Conservation (phyloP, 768 basidiomycete species). For the Royoungia palumana region DNA sequence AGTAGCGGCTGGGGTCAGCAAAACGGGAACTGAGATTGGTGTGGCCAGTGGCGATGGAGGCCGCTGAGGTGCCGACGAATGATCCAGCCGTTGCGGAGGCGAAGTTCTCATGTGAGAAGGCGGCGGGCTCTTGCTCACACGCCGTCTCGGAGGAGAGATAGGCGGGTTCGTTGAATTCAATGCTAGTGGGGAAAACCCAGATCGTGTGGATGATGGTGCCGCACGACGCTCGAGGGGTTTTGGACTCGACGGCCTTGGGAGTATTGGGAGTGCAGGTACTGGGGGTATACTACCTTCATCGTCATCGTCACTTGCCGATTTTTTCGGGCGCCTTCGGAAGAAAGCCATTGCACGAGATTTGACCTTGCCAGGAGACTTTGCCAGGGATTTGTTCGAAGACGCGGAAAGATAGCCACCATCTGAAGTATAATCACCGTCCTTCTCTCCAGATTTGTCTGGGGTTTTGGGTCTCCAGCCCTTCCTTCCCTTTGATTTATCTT, state of each 20-base stretch:
- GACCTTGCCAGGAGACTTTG: constrained; percentile 26
- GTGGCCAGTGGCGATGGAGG: constrained; percentile 10
- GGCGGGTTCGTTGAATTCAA: constrained; percentile 22
- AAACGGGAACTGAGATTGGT: constrained; percentile 5
- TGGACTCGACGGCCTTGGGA: constrained; percentile 29
- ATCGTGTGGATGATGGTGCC: constrained; percentile 25
- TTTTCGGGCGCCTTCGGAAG: constrained; percentile 32
- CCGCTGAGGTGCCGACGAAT: not conserved
- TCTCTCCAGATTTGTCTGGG: constrained; percentile 18
- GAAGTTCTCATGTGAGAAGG: constrained; percentile 10
- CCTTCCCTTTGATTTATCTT: constrained; percentile 19
- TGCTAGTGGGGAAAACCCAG: constrained; percentile 28
- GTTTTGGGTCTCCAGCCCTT: constrained; percentile 18
- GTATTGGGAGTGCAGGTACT: constrained; percentile 29
- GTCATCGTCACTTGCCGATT: constrained; percentile 29
- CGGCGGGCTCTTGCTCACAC: constrained; percentile 29
- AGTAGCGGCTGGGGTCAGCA: constrained; percentile 2
- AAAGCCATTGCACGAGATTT: constrained; percentile 33
- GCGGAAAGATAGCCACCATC: constrained; percentile 34
- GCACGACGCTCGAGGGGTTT: constrained; percentile 25
- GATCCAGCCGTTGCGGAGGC: constrained; percentile 11
- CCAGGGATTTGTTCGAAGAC: constrained; percentile 31
- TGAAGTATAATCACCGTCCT: constrained; percentile 23
- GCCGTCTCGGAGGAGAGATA: constrained; percentile 16
- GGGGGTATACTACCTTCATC: constrained; percentile 29